phyloP scores from a whole-genome alignment of 2,329 filamentous ascomycete genomes.

The Cyanodermella asteris region DNA sequence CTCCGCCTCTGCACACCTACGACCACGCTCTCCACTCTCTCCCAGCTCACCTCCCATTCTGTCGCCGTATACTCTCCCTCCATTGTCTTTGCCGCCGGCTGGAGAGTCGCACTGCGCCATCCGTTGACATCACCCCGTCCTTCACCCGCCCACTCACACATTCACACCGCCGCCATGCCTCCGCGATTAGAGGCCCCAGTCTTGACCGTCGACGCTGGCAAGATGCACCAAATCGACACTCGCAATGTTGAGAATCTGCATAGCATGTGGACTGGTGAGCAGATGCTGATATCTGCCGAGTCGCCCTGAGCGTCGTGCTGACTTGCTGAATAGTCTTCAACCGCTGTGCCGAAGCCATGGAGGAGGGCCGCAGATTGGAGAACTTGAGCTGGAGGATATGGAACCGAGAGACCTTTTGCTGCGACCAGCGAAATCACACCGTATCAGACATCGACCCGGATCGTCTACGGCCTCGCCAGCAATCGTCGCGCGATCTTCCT shows the following conservation, averaged over 20 bases:
- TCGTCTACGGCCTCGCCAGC: too few relatives aligned
- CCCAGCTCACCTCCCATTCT: too few relatives aligned
- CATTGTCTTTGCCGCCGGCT: too few relatives aligned
- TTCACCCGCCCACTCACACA: too few relatives aligned
- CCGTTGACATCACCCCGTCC: too few relatives aligned
- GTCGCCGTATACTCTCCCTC: too few relatives aligned
- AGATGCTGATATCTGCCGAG: too few relatives aligned
- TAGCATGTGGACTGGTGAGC: constrained; percentile 90
- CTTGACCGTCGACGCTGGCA: constrained; percentile 72
- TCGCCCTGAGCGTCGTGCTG: constrained; percentile 6
- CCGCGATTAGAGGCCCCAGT: constrained; percentile 65
- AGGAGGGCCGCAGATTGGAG: constrained; percentile 77
- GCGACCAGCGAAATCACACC: constrained; percentile 41
- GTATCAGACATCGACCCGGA: too few relatives aligned
- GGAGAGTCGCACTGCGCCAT: too few relatives aligned
- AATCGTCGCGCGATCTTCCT: too few relatives aligned
- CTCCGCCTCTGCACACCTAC: too few relatives aligned
- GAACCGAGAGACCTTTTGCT: constrained; percentile 85
- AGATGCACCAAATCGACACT: constrained; percentile 89
- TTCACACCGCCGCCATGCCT: constrained; percentile 40
- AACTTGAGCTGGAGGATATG: constrained; percentile 92
- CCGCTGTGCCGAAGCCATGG: constrained; percentile 79
- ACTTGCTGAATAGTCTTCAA: constrained; percentile 62
- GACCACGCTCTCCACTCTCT: too few relatives aligned
- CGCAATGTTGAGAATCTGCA: constrained; percentile 80